phyloP scores from a whole-genome alignment of 2,329 filamentous ascomycete species.

The Coniochaeta hoffmannii region DNA sequence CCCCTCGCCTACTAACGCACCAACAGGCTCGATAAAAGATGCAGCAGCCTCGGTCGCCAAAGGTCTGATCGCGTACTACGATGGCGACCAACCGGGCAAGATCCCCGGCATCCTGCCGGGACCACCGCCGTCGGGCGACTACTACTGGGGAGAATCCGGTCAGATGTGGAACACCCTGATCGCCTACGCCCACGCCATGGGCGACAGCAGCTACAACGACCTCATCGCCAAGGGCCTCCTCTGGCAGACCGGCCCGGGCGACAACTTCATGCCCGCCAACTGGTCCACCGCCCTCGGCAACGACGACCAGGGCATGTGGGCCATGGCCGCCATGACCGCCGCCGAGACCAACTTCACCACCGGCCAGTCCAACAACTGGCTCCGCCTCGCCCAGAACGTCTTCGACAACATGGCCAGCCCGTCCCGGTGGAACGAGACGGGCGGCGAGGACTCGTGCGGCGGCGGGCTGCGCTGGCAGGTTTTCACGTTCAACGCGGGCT shows the following conservation, averaged over 20 bases:
- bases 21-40: not conserved
- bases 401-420: slow-evolving; percentile 40
- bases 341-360: slow-evolving; percentile 46
- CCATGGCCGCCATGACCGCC: slow-evolving; percentile 46
- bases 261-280: slow-evolving; percentile 42
- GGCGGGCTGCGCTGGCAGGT: slow-evolving; percentile 65
- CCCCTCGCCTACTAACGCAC: not conserved
- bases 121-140: slow-evolving; percentile 21
- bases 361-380: slow-evolving; percentile 33
- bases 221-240: slow-evolving; percentile 35
- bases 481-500: slow-evolving; percentile 54
- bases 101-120: slow-evolving; percentile 22
- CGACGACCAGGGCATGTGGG: slow-evolving; percentile 56
- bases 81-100: slow-evolving; percentile 21
- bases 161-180: slow-evolving; percentile 25
- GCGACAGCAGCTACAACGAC: slow-evolving; percentile 44
- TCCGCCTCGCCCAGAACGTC: slow-evolving; percentile 49
- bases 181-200: slow-evolving; percentile 32
- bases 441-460: slow-evolving; percentile 38
- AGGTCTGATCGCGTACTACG: slow-evolving; percentile 23
- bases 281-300: slow-evolving; percentile 40
- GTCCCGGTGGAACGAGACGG: slow-evolving; percentile 40
- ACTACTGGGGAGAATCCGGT: slow-evolving; percentile 27
- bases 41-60: slow-evolving; percentile 13
- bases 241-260: slow-evolving; percentile 37